These are phyloP conservation scores for Endothia cerciana DNA, from an alignment of 2,329 filamentous ascomycete species.

Conservation along the genomic window DNA sequence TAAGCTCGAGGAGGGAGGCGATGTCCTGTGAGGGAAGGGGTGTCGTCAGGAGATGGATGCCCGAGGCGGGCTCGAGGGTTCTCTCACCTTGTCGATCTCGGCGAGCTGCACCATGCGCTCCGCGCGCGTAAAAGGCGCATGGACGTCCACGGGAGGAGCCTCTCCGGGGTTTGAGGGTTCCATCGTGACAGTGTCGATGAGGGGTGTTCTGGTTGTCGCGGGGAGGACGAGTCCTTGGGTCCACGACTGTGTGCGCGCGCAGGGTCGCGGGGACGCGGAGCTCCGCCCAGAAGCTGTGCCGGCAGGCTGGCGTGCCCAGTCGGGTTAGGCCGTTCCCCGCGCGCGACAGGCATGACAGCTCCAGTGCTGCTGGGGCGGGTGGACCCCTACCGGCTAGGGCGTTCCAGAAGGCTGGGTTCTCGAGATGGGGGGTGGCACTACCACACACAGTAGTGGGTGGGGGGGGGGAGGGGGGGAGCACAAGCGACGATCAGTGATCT, in stretches of 20 bases:
- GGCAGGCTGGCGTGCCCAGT: neutral
- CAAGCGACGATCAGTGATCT: neutral
- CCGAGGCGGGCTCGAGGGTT: neutral
- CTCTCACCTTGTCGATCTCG: conserved; percentile 70
- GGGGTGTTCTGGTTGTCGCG: neutral
- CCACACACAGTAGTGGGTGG: neutral
- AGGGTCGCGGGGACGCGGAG: neutral
- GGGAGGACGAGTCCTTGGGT: neutral
- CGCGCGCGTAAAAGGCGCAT: conserved; percentile 67
- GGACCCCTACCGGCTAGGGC: conserved; percentile 1
- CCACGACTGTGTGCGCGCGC: neutral
- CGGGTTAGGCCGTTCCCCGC: conserved; percentile 7
- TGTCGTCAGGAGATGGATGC: conserved; percentile 28
- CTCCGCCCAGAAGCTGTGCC: neutral
- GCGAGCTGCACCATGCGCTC: conserved; percentile 82
- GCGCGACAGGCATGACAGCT: neutral
- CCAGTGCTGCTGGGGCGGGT: neutral
- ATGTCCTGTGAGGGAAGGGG: conserved; percentile 50
- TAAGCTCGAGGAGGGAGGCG: conserved; percentile 50
- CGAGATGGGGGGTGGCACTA: neutral
- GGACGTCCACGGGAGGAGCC: conserved; percentile 33
- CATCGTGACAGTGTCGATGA: conserved; percentile 17
- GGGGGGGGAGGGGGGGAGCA: neutral
- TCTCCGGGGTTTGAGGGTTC: conserved; percentile 31
- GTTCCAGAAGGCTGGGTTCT: conserved; percentile 11